Base-by-base conservation (phyloP, 2,329 filamentous ascomycete species). In the Mycocentrospora acerina region DNA sequence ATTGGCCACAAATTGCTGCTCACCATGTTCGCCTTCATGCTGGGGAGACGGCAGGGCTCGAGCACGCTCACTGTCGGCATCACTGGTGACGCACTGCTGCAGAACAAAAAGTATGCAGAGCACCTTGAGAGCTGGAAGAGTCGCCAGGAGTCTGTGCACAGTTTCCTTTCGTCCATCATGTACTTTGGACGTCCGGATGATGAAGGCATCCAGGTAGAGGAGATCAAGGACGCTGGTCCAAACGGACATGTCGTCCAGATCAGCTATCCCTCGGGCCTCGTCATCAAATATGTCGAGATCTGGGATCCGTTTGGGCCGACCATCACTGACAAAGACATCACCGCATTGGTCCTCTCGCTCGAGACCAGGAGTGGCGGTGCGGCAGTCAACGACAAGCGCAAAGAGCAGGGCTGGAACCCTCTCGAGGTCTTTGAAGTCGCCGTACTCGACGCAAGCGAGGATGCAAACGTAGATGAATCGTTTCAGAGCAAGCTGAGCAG, bases 1-100 rank as follows among this genome's bases (percentile, higher is more conserved):
- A 83, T 88, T 4, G 93, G 93, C 5, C 93, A 98, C 72, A 98
- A 97, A 70, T 76, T 97, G n/a, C 79, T 98, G 14, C 79, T 98
- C 14, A 90, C 90, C n/a, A 90, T 90, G 45, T 88, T 86, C 0
- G 80, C 84, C 0, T 79, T 96, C 39, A 77, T 89, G 12, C 75
- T 86, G 40, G 79, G 80, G 24, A 54, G 56, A 18, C 46, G 48
- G 29, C 44, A 57, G 7, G 29, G 32, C 7, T 54, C 64, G 15
- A 79, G 80, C 44, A 76, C 76, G 9, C 78, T 94, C 46, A 85
- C 90, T 13, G 77, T 96, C 28, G 93, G 93, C 10, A 86, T 98
- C 51, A 95, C 93, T 0, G 90, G 88, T 4, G 89, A 95, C 57
- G 84, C 86, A 44, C 76, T 97, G 30, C 77, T 98, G 24, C 81